Conservation (phyloP, 345 rosid species). For the Eucalyptus cloeziana region DNA sequence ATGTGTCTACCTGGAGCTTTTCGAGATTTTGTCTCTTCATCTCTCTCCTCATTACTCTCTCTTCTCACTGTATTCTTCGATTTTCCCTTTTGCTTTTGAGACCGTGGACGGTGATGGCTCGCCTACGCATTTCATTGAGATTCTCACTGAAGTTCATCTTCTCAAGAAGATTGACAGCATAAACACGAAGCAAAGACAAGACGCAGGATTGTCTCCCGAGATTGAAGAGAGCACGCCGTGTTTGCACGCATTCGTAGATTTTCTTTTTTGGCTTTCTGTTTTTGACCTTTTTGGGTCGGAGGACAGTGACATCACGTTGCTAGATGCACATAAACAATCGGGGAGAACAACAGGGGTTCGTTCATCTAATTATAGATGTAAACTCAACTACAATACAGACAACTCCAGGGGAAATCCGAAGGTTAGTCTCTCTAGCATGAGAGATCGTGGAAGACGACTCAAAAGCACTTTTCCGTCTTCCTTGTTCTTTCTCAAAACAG, state of each 20-base stretch:
- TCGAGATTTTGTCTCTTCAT: too few species aligned
- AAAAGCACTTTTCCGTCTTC: neutral
- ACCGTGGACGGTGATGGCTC: neutral
- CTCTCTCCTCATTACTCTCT: too few species aligned
- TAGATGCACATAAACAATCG: neutral
- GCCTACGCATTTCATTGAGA: neutral
- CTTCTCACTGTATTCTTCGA: too few species aligned
- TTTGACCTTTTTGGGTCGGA: neutral
- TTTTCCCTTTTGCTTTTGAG: too few species aligned
- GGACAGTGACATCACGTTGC: neutral
- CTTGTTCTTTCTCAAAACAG: neutral
- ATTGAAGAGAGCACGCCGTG: neutral
- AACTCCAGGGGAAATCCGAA: neutral
- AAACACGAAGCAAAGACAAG: neutral
- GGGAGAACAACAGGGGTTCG: neutral
- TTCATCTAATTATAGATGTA: neutral
- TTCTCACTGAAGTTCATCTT: neutral
- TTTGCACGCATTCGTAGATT: neutral
- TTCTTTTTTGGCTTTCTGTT: neutral
- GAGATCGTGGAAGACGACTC: neutral
- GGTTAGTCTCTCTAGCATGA: neutral
- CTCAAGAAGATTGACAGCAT: neutral
- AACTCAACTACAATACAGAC: neutral
- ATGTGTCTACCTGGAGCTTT: fast-evolving
- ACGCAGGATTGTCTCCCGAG: neutral